Conservation (phyloP, 23 red algal species). For the Gracilaria domingensis region DNA sequence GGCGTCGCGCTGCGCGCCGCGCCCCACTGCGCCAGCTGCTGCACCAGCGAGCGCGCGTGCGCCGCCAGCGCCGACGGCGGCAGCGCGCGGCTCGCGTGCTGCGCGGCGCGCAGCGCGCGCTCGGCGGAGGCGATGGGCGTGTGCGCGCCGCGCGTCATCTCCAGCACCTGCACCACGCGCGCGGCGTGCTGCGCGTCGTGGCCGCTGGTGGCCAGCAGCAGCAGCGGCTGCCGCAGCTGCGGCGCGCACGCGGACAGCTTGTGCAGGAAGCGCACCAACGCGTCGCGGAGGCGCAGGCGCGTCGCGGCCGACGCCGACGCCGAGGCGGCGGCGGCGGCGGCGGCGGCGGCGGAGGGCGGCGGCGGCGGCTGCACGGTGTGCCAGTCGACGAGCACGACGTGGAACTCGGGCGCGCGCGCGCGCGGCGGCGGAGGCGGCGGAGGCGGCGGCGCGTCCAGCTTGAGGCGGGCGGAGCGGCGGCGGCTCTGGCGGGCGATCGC, state of each 20-base stretch:
- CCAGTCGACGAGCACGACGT: conserved; percentile 22
- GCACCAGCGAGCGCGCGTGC: background rate
- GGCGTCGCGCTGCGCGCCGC: background rate
- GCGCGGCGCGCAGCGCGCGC: conserved; percentile 3
- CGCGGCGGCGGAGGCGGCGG: too few relatives aligned
- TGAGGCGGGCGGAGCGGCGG: too few relatives aligned
- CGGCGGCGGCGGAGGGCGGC: too few relatives aligned
- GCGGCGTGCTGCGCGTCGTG: background rate
- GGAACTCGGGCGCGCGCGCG: background rate
- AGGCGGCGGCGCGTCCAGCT: too few relatives aligned
- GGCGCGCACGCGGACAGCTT: background rate
- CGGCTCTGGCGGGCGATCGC: too few relatives aligned
- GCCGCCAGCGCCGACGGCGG: background rate
- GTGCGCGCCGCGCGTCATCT: background rate
- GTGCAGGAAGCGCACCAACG: conserved; percentile 1
- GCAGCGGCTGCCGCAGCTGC: background rate
- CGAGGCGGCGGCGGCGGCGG: too few relatives aligned
- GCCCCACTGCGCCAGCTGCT: background rate
- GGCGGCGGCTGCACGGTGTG: background rate
- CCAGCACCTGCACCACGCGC: conserved; percentile 4
- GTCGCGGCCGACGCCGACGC: too few relatives aligned
- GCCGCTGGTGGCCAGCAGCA: background rate
- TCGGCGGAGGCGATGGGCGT: background rate
- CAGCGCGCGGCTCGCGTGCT: background rate
- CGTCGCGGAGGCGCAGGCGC: conserved; percentile 22